Base-by-base conservation (phyloP, 352 stramenopile species). In the Globisporangium spinosum region DNA sequence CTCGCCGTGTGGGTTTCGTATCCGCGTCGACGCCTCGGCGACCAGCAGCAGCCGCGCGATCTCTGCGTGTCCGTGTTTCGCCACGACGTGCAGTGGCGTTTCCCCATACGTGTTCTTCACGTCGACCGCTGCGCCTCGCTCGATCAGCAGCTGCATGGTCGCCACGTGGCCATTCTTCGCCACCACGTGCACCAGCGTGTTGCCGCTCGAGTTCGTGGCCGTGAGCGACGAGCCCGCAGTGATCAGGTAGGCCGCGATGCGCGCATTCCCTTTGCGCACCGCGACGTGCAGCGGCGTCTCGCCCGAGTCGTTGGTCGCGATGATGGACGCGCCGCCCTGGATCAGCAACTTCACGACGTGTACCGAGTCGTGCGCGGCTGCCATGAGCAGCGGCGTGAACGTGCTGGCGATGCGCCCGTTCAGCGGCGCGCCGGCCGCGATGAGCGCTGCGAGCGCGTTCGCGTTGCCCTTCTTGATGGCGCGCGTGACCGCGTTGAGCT, bases 141-240 rank as follows among this genome's bases (percentile, higher is more conserved):
- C 73, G 29, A 97, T 67, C 22, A 98, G 76, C 32, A 78, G 70
- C 53, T 85, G 57, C 25, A 91, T 80, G 45, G 92, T 80, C 13
- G 90, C 89, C 22, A 90, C 61, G 70, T 98, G 86, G 12, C 95
- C 96, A 55, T 89, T 91, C 71, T 90, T 83, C 6, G 86, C 88
- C 8, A 93, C 94, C 3, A 97, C 86, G 75, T 98, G 91, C 20
- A 98, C 76, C 9, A 89, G 85, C 10, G 91, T 98, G 3, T 96
- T 80, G 63, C 87, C 91, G 62, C 98, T 62, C 45, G 67, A 66
- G 56, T 32, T 49, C 6, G 72, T 71, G 47, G 70, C 65, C 3
- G 43, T 55, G 59, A 77, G 55, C 8, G 69, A 68, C 45, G 71
- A 62, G 8, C 71, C 63, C 1, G 64, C 68, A n/a, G 72, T 73